Conservation (phyloP, 768 basidiomycete genomes). For the Psilocybe cubensis region DNA sequence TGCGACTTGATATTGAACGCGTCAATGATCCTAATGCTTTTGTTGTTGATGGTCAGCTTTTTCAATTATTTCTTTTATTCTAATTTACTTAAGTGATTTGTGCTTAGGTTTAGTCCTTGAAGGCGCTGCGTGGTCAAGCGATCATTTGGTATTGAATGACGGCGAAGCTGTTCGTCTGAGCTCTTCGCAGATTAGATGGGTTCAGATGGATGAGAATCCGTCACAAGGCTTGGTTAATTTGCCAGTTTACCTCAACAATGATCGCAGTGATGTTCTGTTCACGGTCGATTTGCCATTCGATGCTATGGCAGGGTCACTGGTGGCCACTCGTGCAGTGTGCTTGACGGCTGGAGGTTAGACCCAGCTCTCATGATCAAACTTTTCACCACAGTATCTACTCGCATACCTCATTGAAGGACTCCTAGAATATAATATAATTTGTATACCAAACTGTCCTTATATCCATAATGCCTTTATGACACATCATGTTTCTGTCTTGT, state of each 20-base stretch:
- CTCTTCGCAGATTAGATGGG: constrained; percentile 88
- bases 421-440: constrained; percentile 21
- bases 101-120: constrained; percentile 79
- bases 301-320: constrained; percentile 62
- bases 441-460: constrained; percentile 18
- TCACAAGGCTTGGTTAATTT: constrained; percentile 64
- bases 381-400: background rate
- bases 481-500: constrained; percentile 19
- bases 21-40: constrained; percentile 81
- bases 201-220: constrained; percentile 54
- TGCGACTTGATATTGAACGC: constrained; percentile 82
- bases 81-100: constrained; percentile 2
- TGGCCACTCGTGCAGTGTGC: constrained; percentile 89
- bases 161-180: constrained; percentile 80
- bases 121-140: constrained; percentile 78
- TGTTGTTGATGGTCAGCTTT: constrained; percentile 79
- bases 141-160: constrained; percentile 79
- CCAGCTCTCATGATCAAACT: background rate
- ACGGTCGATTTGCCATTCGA: constrained; percentile 86
- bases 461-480: constrained; percentile 18
- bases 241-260: constrained; percentile 91
- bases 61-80: background rate
- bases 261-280: constrained; percentile 90
- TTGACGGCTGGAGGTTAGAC: constrained; percentile 77
- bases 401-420: constrained; percentile 14